Base-by-base conservation (phyloP, 306 rosid species). In the Hippophae rhamnoides region DNA sequence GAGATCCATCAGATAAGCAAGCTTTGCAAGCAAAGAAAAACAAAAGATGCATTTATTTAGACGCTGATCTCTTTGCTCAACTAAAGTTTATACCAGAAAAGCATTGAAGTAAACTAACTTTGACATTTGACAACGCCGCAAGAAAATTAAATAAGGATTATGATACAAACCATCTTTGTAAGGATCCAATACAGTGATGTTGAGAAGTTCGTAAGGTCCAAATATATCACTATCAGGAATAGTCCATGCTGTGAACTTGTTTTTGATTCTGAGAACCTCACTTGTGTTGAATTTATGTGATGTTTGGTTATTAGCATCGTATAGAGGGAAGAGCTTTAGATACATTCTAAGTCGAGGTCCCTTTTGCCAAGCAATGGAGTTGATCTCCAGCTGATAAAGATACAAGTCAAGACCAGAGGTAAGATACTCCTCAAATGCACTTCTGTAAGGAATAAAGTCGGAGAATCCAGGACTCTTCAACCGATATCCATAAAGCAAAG, bases 141-240 rank as follows among this genome's bases (percentile, higher is more conserved):
- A 78, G 53, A 43, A 68, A 27, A 49, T 63, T 56, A 58, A 52
- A 60, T 25, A 53, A 69, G 73, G 77, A 13, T 79, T 62, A 13
- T 0, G 67, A 79, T 67, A 82, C 95, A 60, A 25, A 93, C 99
- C 82, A 3, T 69, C 60, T 11, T 23, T 56, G 63, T 93, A 93
- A 60, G 72, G 61, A 42, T 46, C 85, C 56, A 72, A 46, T 38
- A 90, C 76, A 59, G 51, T 26, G 71, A 86, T 72, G 53, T 42
- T 8, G 41, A 81, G 3, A 52, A 88, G 79, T 77, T 93, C 99
- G 67, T 84, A 89, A 41, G 99, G 99, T 41, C 99, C 99, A 71
- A 86, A 93, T 18, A 75, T 2, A 1, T 62, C 83, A 27, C 56
- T 62, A 41, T 82, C 87, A 10, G 43, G 58, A 79, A 93, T 81